These are phyloP conservation scores for Neocucurbitaria cava DNA, from an alignment of 2,329 filamentous ascomycete species.

Conservation along the genomic window DNA sequence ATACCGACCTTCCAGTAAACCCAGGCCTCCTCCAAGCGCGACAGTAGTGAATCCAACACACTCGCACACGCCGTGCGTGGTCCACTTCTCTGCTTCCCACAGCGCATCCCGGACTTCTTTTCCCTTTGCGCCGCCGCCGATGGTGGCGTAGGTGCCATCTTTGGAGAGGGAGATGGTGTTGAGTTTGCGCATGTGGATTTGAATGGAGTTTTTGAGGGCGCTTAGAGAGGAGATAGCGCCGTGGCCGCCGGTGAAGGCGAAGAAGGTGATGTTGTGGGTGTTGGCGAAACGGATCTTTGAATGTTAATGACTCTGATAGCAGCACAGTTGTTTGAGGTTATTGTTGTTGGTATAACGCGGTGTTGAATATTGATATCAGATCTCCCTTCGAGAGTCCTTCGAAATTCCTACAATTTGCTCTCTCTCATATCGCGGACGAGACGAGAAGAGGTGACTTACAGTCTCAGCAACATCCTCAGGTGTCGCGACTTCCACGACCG, in stretches of 20 bases:
- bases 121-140: constrained; percentile 34
- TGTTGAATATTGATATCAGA: not conserved
- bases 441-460: too few relatives aligned
- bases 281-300: constrained; percentile 26
- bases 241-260: constrained; percentile 39
- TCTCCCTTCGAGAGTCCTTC: too few relatives aligned
- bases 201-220: constrained; percentile 28
- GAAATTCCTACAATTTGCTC: too few relatives aligned
- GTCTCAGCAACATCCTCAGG: constrained; percentile 11
- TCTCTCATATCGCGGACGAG: too few relatives aligned
- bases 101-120: constrained; percentile 27
- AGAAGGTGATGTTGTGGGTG: constrained; percentile 36
- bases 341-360: not conserved
- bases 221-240: constrained; percentile 36
- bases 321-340: not conserved
- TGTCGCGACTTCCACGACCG: constrained; percentile 6
- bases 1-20: constrained; percentile 57
- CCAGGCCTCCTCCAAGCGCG: constrained; percentile 63
- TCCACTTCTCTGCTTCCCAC: constrained; percentile 31
- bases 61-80: constrained; percentile 19
- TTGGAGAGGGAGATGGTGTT: constrained; percentile 28
- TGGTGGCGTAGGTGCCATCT: constrained; percentile 24
- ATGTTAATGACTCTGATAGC: not conserved
- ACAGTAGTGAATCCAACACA: constrained; percentile 61
- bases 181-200: constrained; percentile 38